Evolutionary conservation across 1,284 basidiomycete species (phyloP), one percentile per base, ranked within the genome.

Genomic region (Cryptococcus sp.): DNA sequence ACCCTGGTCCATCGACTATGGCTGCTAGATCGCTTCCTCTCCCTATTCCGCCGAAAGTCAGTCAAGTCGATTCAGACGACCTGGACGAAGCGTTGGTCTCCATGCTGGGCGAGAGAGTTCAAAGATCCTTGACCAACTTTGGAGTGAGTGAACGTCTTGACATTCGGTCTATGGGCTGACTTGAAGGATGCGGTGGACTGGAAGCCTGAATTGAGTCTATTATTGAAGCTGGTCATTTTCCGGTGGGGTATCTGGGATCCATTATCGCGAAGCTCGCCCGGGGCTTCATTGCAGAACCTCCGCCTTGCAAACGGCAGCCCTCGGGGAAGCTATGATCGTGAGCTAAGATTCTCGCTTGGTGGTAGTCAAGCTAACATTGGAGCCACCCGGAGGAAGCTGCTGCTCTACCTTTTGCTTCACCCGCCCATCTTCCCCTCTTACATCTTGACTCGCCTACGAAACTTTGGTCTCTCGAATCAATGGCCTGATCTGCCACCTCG

Each of bases 51-150:
- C 78, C 83, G 26, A 85, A 93, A 45, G 91, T 97, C 35, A 86
- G 86, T 23, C 90, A 97, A 73, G 81, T 97, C 41, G 95, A 99
- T 71, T 84, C 94, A 1, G 86, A 92, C 61, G 78, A 94, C 25
- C 80, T 98, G 39, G 95, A 99, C 74, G 82, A 85, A 52, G 92
- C 97, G 58, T 80, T 99, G 16, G 81, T 86, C 18, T 79, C 83
- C 23, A 76, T 97, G 53, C 78, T 98, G 18, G 82, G 83, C 58
- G 87, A 89, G 48, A 90, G 90, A n/a, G 72, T 97, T 38, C 78
- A 78, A 53, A 83, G 82, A 54, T 82, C 90, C 1, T 69, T 97
- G n/a, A 75, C 77, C 38, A 73, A 83, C 16, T 75, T 87, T 42
- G 80, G 80, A 57, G 89, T 91, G 71, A 57, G 89, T 91, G 71